Conservation (phyloP, 1,284 basidiomycete genomes). For the Ceratobasidium sp. region DNA sequence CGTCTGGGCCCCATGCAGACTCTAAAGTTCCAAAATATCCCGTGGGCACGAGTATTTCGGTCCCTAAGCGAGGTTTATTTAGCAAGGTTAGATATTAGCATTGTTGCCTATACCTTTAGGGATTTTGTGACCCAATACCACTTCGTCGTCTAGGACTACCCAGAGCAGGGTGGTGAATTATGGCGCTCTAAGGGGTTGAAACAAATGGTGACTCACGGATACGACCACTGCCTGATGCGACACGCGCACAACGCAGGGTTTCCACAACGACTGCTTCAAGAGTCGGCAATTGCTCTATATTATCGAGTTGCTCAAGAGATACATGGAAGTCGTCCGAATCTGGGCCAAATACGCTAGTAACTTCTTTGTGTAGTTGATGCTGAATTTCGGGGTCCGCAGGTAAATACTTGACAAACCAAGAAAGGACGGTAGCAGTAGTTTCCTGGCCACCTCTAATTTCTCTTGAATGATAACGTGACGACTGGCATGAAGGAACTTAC, state of each 20-base stretch:
- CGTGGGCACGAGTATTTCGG: background rate
- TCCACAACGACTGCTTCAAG: conserved; percentile 25
- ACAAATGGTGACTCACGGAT: conserved; percentile 2
- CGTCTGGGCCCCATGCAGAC: conserved; percentile 25
- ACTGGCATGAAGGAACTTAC: background rate
- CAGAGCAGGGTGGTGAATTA: background rate
- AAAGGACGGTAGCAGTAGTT: background rate
- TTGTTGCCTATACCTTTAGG: conserved; percentile 13
- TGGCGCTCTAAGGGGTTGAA: background rate
- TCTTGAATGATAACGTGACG: background rate
- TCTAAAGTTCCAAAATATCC: background rate
- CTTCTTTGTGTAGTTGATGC: conserved; percentile 17
- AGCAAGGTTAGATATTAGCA: background rate
- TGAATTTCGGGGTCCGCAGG: conserved; percentile 17
- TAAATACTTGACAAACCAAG: conserved; percentile 28
- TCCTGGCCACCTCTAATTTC: conserved; percentile 6
- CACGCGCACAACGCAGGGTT: conserved; percentile 13
- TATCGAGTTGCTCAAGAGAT: background rate
- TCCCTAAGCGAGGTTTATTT: background rate
- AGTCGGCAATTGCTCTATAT: conserved; percentile 2
- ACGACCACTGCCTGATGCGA: background rate
- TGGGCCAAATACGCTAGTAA: conserved; percentile 3
- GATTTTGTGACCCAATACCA: conserved; percentile 2
- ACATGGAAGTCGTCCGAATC: background rate
- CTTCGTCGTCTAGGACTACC: conserved; percentile 12